Conservation (phyloP, 257 asterid species). For the Solanum sejunctum region DNA sequence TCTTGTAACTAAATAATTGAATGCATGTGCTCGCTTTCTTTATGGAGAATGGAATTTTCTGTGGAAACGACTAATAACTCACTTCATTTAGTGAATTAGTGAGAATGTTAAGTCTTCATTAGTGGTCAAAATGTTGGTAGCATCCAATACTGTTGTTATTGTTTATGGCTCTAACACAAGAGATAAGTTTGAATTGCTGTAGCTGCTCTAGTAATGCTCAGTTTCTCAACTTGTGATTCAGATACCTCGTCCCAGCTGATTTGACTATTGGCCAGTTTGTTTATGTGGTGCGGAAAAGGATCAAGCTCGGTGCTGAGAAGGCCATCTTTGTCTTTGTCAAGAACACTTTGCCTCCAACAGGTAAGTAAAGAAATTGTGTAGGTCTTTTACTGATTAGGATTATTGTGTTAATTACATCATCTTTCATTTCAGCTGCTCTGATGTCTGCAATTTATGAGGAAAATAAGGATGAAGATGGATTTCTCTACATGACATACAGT, state of each 20-base stretch:
- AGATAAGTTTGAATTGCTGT: background rate
- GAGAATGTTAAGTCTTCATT: background rate
- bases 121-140: background rate
- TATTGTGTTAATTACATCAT: background rate
- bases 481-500: slow-evolving; percentile 80
- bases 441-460: slow-evolving; percentile 78
- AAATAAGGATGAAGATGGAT: slow-evolving; percentile 75
- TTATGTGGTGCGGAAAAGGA: slow-evolving; percentile 63
- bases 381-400: background rate
- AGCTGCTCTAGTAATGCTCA: background rate
- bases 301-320: slow-evolving; percentile 63
- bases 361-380: slow-evolving; percentile 21
- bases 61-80: background rate
- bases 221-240: slow-evolving; percentile 9
- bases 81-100: background rate
- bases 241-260: slow-evolving; percentile 77
- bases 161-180: background rate
- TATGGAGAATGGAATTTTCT: background rate
- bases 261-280: slow-evolving; percentile 74
- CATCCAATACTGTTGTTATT: background rate
- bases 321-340: slow-evolving; percentile 66
- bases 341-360: slow-evolving; percentile 53
- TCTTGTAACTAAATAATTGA: background rate
- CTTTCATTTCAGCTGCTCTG: slow-evolving; percentile 34
- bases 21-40: background rate